Percentiles rank a stretch among this genome's conserved stretches.
phyloP scores from a whole-genome alignment of 2,329 filamentous ascomycete genomes.

The Phyllosticta citrichinensis region DNA sequence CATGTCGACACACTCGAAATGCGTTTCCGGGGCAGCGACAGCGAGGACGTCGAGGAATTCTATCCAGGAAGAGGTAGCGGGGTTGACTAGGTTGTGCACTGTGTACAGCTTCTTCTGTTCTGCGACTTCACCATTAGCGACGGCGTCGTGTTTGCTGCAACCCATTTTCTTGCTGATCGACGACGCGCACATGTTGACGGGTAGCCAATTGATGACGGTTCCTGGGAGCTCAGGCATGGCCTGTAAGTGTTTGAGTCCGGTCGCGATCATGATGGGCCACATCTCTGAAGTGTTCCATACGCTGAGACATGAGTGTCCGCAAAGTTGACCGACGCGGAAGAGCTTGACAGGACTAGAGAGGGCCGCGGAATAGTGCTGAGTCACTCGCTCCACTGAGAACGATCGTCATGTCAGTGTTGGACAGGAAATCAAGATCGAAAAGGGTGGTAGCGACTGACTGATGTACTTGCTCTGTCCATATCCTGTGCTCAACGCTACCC shows the following conservation, averaged over 20 bases:
- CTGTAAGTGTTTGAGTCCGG: conserved; percentile 7
- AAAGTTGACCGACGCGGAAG: conserved; percentile 12
- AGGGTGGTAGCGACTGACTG: not conserved
- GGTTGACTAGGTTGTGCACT: conserved; percentile 12
- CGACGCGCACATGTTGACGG: conserved; percentile 9
- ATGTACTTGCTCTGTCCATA: conserved; percentile 13
- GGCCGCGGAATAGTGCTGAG: conserved; percentile 1
- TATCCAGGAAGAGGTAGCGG: conserved; percentile 3
- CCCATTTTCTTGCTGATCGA: not conserved
- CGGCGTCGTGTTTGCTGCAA: not conserved
- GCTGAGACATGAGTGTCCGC: conserved; percentile 8
- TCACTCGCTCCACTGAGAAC: conserved; percentile 7
- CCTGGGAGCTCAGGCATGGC: conserved; percentile 6
- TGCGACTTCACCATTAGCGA: not conserved
- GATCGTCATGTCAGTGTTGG: not conserved
- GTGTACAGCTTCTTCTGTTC: not conserved
- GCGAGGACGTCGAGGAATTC: conserved; percentile 5
- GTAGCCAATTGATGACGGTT: conserved; percentile 11
- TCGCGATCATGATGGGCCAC: conserved; percentile 12
- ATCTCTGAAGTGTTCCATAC: conserved; percentile 11
- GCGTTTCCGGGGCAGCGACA: not conserved
- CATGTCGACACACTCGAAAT: conserved; percentile 9
- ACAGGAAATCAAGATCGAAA: not conserved
- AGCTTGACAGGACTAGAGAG: conserved; percentile 1
- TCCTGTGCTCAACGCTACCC: conserved; percentile 9